Percentiles rank a stretch among this genome's conserved stretches.
Evolutionary conservation across 495 filamentous ascomycete genomes (phyloP).

Genomic region (Talaromyces thailandensis): DNA sequence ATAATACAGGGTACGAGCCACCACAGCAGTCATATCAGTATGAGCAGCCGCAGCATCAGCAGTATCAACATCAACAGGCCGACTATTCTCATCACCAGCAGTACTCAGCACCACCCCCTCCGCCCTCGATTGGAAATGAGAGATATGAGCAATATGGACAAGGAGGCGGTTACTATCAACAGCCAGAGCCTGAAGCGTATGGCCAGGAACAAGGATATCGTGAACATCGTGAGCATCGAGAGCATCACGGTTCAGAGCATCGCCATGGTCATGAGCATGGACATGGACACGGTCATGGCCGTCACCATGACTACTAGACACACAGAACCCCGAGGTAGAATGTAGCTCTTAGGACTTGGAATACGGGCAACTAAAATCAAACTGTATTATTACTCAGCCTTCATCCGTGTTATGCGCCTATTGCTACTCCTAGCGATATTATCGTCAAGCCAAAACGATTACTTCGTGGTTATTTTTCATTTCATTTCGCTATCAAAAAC

Average conservation of each 20-base stretch:
- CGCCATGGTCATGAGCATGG: neutral
- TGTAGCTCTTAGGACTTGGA: neutral
- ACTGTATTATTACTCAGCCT: neutral
- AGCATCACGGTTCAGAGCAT: neutral
- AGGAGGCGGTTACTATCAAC: neutral
- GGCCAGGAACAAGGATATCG: constrained; percentile 1
- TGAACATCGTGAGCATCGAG: neutral
- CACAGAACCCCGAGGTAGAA: neutral
- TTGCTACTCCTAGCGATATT: neutral
- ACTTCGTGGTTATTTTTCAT: neutral
- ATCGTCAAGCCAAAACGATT: neutral
- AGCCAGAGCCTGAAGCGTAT: neutral
- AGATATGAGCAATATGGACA: constrained; percentile 6
- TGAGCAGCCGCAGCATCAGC: constrained; percentile 1
- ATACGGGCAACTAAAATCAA: neutral
- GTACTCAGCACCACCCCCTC: neutral
- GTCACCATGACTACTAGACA: neutral
- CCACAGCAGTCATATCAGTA: neutral
- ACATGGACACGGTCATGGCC: constrained; percentile 5
- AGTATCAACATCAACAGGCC: neutral
- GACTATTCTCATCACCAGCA: neutral
- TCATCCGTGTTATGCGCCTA: too few relatives aligned
- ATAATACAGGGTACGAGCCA: neutral
- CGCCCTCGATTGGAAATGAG: neutral
- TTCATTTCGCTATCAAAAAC: constrained; percentile 1